These are phyloP conservation scores for Amyloporia xantha DNA, from an alignment of 768 basidiomycete species.

Conservation along the genomic window DNA sequence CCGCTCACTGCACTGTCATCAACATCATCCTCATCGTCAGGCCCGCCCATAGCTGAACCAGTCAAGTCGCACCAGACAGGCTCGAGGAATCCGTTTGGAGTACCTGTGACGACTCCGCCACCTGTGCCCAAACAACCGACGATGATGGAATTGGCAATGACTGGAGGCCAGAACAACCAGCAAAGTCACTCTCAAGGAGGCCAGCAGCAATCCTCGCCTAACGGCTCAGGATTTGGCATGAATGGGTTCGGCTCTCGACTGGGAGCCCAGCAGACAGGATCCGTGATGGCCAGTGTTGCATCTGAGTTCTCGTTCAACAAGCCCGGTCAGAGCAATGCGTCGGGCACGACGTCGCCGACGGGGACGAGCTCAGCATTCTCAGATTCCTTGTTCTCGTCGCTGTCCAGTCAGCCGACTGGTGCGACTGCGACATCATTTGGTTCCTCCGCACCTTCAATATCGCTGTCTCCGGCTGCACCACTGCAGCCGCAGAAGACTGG, in stretches of 20 bases:
- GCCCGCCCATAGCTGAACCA: constrained; percentile 46
- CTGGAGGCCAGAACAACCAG: constrained; percentile 25
- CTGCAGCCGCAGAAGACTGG: constrained; percentile 45
- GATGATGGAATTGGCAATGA: constrained; percentile 70
- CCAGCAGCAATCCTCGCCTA: constrained; percentile 11
- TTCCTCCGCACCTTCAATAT: constrained; percentile 26
- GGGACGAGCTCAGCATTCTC: constrained; percentile 39
- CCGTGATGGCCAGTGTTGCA: constrained; percentile 63
- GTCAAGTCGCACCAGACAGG: constrained; percentile 89
- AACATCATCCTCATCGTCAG: constrained; percentile 22
- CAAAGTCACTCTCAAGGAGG: constrained; percentile 26
- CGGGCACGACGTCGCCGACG: constrained; percentile 25
- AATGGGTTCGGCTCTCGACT: constrained; percentile 2
- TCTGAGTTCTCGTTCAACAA: constrained; percentile 59
- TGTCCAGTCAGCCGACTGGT: constrained; percentile 49
- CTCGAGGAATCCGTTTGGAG: constrained; percentile 91
- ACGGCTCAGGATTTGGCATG: constrained; percentile 1
- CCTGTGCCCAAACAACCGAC: constrained; percentile 76
- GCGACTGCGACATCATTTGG: constrained; percentile 26
- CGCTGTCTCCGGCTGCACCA: constrained; percentile 22
- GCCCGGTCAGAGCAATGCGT: constrained; percentile 20
- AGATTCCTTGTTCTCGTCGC: constrained; percentile 39
- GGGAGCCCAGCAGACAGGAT: constrained; percentile 9
- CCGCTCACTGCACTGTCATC: constrained; percentile 44
- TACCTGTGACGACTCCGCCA: constrained; percentile 50